Base-by-base conservation (phyloP, 345 rosid genomes). In the Orychophragmus violaceus region DNA sequence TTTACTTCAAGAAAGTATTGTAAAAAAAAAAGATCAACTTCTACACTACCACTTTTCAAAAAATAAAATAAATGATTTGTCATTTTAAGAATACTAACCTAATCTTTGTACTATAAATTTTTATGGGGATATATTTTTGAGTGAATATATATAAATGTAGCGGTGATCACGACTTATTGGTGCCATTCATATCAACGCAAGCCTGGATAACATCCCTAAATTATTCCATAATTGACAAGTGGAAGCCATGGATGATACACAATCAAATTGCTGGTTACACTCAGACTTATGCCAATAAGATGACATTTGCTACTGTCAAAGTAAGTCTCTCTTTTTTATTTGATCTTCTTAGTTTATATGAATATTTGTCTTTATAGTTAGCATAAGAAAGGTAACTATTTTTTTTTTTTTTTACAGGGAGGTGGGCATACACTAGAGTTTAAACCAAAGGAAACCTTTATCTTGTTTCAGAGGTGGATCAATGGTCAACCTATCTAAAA, bases 271-370 rank as follows among this genome's bases (percentile, higher is more conserved):
- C 76, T 7, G 90, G 96, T 49, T 87, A 82, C 65, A 83, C 86
- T 2, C 78, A 84, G 72, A 79, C 81, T 30, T 85, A 85, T 66
- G 66, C 87, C 1, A 90, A 84, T 41, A 63, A 44, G 28, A 82
- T 87, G 95, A 80, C 91, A 46, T 90, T 78, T 59, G 88, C 90
- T 13, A 90, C 88, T 5, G 51, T 87, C 1, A 87, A 82, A 83
- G 97, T 61, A 64, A 67, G 74, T 18, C 25, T 30, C n/a, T 9
- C 25, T 50, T 23, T 19, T 13, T 29, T n/a, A n/a, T 12, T 24
- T 17, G 3, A 39, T 39, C 18, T 39, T 39, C 44, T n/a, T 39
- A n/a, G 13, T 36, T 4, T 36, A 16, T n/a, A 36, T 35, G 39
- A 13, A 36, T 12, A 14, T 36, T 36, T 36, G 2, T 16, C 42